Evolutionary conservation across 768 basidiomycete genomes (phyloP).

Genomic region (Tricholoma terreum): DNA sequence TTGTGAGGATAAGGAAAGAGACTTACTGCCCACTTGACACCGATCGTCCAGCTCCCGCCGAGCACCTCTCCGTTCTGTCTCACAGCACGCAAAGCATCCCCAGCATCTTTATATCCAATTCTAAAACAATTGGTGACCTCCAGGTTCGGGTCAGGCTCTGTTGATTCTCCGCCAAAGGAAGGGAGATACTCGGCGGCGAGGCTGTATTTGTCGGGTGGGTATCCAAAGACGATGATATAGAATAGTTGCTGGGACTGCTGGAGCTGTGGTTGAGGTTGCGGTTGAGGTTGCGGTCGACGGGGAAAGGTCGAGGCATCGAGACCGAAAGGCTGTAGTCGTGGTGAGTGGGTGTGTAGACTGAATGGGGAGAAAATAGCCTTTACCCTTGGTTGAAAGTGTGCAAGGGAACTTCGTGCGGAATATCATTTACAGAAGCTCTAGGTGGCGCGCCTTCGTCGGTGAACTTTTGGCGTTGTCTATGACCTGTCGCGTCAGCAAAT

Average conservation of each 20-base stretch:
- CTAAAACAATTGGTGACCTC: too few species aligned
- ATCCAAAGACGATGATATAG: too few species aligned
- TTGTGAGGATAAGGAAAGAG: too few species aligned
- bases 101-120: too few species aligned
- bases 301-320: too few species aligned
- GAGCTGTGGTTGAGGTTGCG: slow-evolving; percentile 21
- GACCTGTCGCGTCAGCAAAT: slow-evolving; percentile 1
- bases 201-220: slow-evolving; percentile 72
- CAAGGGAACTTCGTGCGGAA: slow-evolving; percentile 54
- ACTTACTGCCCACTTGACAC: too few species aligned
- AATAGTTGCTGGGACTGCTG: slow-evolving; percentile 35
- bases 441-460: slow-evolving; percentile 87
- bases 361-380: slow-evolving; percentile 8
- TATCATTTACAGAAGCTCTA: slow-evolving; percentile 69
- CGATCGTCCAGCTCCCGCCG: too few species aligned
- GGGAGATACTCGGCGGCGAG: slow-evolving; percentile 72
- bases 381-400: too few species aligned
- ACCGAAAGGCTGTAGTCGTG: too few species aligned
- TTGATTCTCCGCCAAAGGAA: slow-evolving; percentile 57
- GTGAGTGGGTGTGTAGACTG: slow-evolving; percentile 4
- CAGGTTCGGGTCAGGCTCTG: too few species aligned
- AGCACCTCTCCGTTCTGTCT: too few species aligned
- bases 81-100: slow-evolving; percentile 75
- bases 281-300: slow-evolving; percentile 28
- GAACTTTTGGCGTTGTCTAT: too few species aligned